Evolutionary conservation across 768 basidiomycete species (phyloP), one percentile per base, ranked within the genome.

Genomic region (Lentinus tigrinus): DNA sequence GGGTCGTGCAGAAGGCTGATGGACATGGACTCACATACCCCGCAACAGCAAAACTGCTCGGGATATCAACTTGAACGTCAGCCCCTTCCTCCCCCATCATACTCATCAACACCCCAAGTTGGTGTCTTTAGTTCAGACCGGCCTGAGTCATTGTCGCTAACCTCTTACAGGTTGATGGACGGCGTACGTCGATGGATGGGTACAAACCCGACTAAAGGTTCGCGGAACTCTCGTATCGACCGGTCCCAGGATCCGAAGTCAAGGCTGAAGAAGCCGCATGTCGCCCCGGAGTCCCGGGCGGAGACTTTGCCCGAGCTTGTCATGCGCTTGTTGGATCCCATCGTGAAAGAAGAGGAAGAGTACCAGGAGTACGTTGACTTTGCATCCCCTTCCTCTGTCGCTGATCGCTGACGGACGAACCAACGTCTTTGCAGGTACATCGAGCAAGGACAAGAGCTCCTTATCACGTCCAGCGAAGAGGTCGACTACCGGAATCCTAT

Each of bases 171-270:
- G 54, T 77, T 91, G 52, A 89, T 93, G 58, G 87, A 88, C 60
- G 91, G 90, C 26, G 87, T 93, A 10, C 80, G 88, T 27, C 81
- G 85, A 17, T 92, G 89, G 89, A 91, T 93, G 52, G 78, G 84
- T 10, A 77, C 87, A 1, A 78, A 80, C 43, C 75, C 79, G 1
- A 65, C 77, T 2, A 61, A 79, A 2, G 76, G 67, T 26, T 69
- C 76, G 55, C 81, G 77, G 61, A 77, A 73, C 61, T 68, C 73
- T 4, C 72, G 73, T n/a, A 65, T 73, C 10, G 78, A 78, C 58
- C 56, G 62, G 67, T 14, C 75, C 72, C 63, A 73, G 73, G 56
- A 64, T 65, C 58, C 64, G 67, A 26, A 59, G 38, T 57, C 60
- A 2, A 26, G 53, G 26, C 56, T 57, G 3, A 63, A 63, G 59